Base-by-base conservation (phyloP, 306 rosid genomes). In the Rubus parviflorus region DNA sequence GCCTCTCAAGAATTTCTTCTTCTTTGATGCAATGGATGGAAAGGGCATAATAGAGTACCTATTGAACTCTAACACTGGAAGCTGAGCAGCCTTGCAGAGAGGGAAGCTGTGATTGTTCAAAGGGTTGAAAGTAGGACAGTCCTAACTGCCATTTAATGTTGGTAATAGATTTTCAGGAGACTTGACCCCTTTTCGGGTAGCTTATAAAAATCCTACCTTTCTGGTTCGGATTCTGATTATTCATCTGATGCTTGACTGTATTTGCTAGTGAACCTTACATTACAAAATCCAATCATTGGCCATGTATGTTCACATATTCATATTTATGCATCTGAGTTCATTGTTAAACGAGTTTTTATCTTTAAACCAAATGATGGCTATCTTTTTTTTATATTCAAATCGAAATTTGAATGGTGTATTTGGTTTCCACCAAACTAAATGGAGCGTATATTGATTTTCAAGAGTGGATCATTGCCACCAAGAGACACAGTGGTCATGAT, bases 41-140 rank as follows among this genome's bases (percentile, higher is more conserved):
- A 95, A 95, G 87, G 99, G 97, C 48, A 38, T 85, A 38, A 86
- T 91, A 73, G 98, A 95, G 86, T 93, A 95, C 84, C 67, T 92
- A 25, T 90, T 97, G 14, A 76, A 53, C 47, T 61, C 79, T 16
- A 74, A 71, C 11, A 38, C 68, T 46, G 54, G 77, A 77, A 83
- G 60, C 60, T 68, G 72, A 82, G 72, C 79, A 60, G 43, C 79
- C 60, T 6, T 61, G 37, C 23, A 11, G 58, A 46, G 60, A 47
- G n/a, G 23, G 57, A 7, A 74, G 15, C n/a, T 46, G 41, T 23
- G 9, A 58, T 10, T 15, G 54, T 23, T 56, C 3, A 4, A 58
- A 43, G 57, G 40, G 43, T 46, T 41, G 47, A 13, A 19, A 66
- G 48, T 46, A 56, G 19, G 68, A 61, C 53, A 11, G 76, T 64